These are phyloP conservation scores for Blakeslea trispora DNA, from an alignment of 371 early-diverging fungal species.

Conservation along the genomic window DNA sequence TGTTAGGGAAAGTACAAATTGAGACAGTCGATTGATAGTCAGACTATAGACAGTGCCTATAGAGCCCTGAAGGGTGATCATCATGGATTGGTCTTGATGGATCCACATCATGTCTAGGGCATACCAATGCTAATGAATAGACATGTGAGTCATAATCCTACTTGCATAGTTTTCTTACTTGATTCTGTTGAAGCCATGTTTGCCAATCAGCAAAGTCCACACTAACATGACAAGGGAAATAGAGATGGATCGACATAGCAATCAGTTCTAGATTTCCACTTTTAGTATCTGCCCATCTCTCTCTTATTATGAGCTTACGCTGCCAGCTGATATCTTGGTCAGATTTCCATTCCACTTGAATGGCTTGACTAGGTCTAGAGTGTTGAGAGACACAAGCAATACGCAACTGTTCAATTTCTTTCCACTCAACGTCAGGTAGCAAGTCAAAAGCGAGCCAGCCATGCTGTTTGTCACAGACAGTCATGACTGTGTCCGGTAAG, in stretches of 20 bases:
- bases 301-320: constrained; percentile 4
- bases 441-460: constrained; percentile 13
- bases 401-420: neutral
- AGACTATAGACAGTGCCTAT: neutral
- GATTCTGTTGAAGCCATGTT: neutral
- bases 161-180: neutral
- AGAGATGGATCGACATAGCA: constrained; percentile 14
- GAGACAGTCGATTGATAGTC: neutral
- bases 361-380: neutral
- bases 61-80: too few relatives aligned
- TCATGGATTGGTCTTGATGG: too few relatives aligned
- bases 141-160: neutral
- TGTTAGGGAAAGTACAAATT: neutral
- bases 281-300: neutral
- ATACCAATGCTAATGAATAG: too few relatives aligned
- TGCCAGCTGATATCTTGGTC: constrained; percentile 10
- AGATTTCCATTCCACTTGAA: constrained; percentile 12
- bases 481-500: constrained; percentile 9
- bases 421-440: constrained; percentile 1
- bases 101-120: too few relatives aligned
- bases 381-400: too few relatives aligned
- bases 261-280: neutral
- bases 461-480: neutral
- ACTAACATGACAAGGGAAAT: constrained; percentile 13
- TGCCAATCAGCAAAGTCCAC: neutral